Base-by-base conservation (phyloP, 306 rosid species). In the Corylus avellana region DNA sequence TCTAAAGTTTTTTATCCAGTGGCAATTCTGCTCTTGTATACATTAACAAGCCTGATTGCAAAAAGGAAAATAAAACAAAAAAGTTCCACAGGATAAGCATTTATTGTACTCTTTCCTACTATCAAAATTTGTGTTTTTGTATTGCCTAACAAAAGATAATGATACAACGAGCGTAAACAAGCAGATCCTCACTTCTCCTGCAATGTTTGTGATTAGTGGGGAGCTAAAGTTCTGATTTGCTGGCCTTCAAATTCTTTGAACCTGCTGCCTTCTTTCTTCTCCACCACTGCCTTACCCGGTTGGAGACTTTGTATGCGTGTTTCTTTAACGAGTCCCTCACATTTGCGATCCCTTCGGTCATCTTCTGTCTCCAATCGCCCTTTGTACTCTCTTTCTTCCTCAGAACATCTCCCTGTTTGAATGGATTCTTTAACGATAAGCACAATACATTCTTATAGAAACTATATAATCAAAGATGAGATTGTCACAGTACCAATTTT, bases 161-260 rank as follows among this genome's bases (percentile, higher is more conserved):
- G 75, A 63, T 74, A 46, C 35, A 77, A 39, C 7, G 47, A 75
- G 12, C 76, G 63, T 70, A 74, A 77, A 61, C 74, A 59, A 62
- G 79, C 55, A 53, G n/a, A 20, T 44, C 78, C 83, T 68, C 37
- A 27, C 80, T 35, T 50, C 70, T 69, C 73, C 78, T 62, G 64
- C 53, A 68, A 54, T 49, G 66, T 74, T 8, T 75, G 59, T 73
- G 69, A 29, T 79, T 49, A 5, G 25, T 9, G 35, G 70, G 66
- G 44, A 70, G 11, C 87, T 91, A 95, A 68, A 95, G 97, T 57
- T 95, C 99, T 73, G 86, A 83, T 78, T 94, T 92, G 75, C 78
- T 62, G 71, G 79, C 50, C 62, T 88, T 91, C 6, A 88, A 50
- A 22, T 85, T 92, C 78, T 84, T 86, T 64, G 92, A 80, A 47